Percentiles rank a stretch among this genome's conserved stretches.
phyloP scores from a whole-genome alignment of 2,329 filamentous ascomycete species.

The Fusarium equiseti region DNA sequence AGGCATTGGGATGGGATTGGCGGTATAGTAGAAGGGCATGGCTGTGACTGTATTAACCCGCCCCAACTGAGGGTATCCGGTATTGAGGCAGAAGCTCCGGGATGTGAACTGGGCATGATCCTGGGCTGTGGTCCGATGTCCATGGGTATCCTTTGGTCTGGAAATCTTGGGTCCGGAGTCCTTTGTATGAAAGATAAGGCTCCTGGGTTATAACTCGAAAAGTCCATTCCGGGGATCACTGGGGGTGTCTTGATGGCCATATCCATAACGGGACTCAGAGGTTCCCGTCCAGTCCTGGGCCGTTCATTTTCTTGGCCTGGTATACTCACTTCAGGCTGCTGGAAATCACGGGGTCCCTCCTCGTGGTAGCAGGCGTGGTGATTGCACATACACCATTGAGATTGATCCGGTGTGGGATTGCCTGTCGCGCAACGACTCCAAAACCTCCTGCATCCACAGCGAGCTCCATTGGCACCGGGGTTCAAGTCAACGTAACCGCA shows the following conservation, averaged over 20 bases:
- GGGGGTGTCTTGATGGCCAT: constrained; percentile 57
- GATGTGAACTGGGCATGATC: constrained; percentile 34
- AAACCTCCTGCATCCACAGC: constrained; percentile 72
- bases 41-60: constrained; percentile 57
- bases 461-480: constrained; percentile 63
- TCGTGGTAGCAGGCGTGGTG: constrained; percentile 74
- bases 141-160: constrained; percentile 44
- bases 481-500: constrained; percentile 70
- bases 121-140: constrained; percentile 35
- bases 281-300: constrained; percentile 61
- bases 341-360: constrained; percentile 52
- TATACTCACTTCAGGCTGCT: constrained; percentile 44
- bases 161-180: constrained; percentile 44
- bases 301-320: constrained; percentile 66
- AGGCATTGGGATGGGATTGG: constrained; percentile 65
- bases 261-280: constrained; percentile 66
- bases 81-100: constrained; percentile 52
- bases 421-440: constrained; percentile 61
- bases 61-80: constrained; percentile 69
- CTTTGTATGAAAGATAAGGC: constrained; percentile 54
- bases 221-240: constrained; percentile 56
- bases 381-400: constrained; percentile 70
- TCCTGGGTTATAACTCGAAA: constrained; percentile 53
- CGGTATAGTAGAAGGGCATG: constrained; percentile 54
- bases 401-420: constrained; percentile 56